Conservation (phyloP, 78 protist species). For the Reticulomyxa filosa region DNA sequence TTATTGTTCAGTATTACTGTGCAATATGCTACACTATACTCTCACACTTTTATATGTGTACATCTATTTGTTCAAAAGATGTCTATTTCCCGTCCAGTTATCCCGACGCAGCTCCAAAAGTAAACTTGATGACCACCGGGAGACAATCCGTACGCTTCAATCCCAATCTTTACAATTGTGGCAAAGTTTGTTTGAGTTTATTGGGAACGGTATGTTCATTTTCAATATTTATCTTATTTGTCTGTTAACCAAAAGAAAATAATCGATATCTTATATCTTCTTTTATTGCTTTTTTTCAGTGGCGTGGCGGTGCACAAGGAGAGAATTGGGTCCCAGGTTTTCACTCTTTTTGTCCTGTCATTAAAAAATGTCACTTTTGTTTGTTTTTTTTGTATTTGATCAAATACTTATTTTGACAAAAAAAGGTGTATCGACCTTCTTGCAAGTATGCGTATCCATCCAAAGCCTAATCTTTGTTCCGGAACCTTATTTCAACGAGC, state of each 20-base stretch:
- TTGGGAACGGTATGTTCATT: constrained; percentile 48
- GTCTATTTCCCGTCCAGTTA: constrained; percentile 4
- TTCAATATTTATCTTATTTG: too few relatives aligned
- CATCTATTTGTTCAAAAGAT: too few relatives aligned
- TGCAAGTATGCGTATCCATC: not conserved
- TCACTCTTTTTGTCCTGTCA: too few relatives aligned
- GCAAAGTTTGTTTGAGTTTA: constrained; percentile 31
- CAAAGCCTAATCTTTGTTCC: not conserved
- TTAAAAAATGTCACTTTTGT: too few relatives aligned
- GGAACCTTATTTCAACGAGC: not conserved
- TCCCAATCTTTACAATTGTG: constrained; percentile 38
- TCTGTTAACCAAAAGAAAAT: too few relatives aligned
- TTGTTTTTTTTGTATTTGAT: too few relatives aligned
- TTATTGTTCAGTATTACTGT: too few relatives aligned
- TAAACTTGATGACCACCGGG: constrained; percentile 11
- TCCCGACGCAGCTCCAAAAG: constrained; percentile 5
- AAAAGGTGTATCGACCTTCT: not conserved
- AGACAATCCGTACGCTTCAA: constrained; percentile 18
- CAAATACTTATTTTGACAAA: too few relatives aligned
- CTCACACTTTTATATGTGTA: too few relatives aligned
- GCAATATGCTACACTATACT: too few relatives aligned
- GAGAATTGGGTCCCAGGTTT: constrained; percentile 41
- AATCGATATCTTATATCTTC: too few relatives aligned
- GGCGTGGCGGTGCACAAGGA: constrained; percentile 20
- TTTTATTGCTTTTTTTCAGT: too few relatives aligned